A percentile compares a stretch with the other conserved stretches of the same genome.
phyloP scores from a whole-genome alignment of 192 early-diverging fungal species.

The Coemansia furcata region DNA sequence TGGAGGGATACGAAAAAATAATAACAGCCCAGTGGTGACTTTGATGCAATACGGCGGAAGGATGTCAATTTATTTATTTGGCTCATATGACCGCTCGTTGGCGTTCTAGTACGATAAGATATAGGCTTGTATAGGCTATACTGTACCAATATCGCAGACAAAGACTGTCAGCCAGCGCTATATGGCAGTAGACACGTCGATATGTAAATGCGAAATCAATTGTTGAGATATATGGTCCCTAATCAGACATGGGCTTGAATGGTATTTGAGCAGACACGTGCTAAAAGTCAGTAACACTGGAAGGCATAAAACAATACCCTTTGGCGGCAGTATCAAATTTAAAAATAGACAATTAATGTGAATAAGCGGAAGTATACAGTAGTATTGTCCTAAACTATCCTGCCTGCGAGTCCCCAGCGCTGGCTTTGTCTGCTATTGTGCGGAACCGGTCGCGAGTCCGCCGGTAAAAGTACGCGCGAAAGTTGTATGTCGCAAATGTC shows the following conservation, averaged over 20 bases:
- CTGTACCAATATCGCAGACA: not conserved
- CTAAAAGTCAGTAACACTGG: not conserved
- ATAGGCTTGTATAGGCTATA: not conserved
- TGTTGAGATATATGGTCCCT: not conserved
- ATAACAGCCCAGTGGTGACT: not conserved
- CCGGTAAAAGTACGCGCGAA: constrained; percentile 80
- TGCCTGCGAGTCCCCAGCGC: constrained; percentile 11
- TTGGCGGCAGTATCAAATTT: not conserved
- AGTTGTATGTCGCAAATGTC: constrained; percentile 83
- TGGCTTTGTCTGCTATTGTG: constrained; percentile 38
- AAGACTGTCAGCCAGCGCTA: not conserved
- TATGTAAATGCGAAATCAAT: not conserved
- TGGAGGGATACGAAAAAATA: not conserved
- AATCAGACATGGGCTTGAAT: not conserved
- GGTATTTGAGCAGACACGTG: not conserved
- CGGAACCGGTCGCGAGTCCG: constrained; percentile 79
- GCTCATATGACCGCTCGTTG: not conserved
- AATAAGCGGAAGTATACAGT: not conserved
- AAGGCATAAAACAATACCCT: not conserved
- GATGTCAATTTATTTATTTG: constrained; percentile 11
- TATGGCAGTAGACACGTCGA: not conserved
- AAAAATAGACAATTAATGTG: not conserved
- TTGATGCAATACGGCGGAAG: not conserved
- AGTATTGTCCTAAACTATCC: not conserved
- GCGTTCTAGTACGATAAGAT: not conserved